These are phyloP conservation scores for Russula compacta DNA, from an alignment of 768 basidiomycete genomes.

Conservation along the genomic window DNA sequence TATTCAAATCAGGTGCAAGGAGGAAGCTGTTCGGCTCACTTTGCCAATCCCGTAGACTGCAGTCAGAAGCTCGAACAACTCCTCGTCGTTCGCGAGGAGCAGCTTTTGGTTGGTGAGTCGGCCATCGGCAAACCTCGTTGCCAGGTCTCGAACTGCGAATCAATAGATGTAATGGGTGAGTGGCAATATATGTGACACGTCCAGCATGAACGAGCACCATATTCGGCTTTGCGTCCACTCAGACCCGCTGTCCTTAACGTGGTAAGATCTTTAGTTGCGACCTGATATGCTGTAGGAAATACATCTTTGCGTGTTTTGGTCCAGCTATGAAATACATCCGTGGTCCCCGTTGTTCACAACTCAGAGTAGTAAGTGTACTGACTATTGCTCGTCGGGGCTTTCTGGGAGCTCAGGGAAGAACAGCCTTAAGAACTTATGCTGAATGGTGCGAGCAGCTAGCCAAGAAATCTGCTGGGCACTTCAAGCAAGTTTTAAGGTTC, in stretches of 20 bases:
- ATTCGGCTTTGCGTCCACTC: constrained; percentile 82
- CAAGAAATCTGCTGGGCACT: constrained; percentile 81
- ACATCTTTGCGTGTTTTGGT: constrained; percentile 19
- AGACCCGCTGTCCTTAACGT: constrained; percentile 66
- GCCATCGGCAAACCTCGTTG: constrained; percentile 71
- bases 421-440: constrained; percentile 66
- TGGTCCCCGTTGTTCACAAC: constrained; percentile 5
- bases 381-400: constrained; percentile 45
- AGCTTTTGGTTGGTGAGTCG: constrained; percentile 67
- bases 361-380: constrained; percentile 21
- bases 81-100: constrained; percentile 62
- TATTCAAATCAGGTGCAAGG: not conserved
- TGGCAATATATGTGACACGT: not conserved
- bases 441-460: constrained; percentile 78
- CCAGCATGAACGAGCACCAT: constrained; percentile 40
- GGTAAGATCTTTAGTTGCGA: constrained; percentile 48
- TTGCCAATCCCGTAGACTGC: constrained; percentile 73
- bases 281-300: constrained; percentile 68
- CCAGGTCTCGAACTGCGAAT: constrained; percentile 62
- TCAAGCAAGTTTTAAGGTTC: not conserved
- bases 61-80: constrained; percentile 64
- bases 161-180: not conserved
- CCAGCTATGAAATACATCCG: constrained; percentile 4
- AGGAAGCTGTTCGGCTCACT: constrained; percentile 32
- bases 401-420: constrained; percentile 71